Evolutionary conservation across 331 rosid genomes (phyloP).

Genomic region (Cydonia oblonga): DNA sequence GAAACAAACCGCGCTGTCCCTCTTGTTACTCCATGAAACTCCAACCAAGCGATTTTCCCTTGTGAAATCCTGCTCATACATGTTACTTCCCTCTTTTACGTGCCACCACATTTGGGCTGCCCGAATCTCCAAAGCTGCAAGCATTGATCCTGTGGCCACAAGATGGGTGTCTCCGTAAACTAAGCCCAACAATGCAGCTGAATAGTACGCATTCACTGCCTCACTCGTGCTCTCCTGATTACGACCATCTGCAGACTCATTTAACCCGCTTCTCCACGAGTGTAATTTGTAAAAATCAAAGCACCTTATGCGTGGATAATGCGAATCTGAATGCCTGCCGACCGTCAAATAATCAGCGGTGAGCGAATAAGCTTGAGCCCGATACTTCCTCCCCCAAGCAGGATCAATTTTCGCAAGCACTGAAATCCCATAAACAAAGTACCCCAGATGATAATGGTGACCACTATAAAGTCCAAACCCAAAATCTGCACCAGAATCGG

Average conservation of each 20-base stretch:
- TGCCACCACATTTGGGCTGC: slow-evolving; percentile 79
- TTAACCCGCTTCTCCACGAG: slow-evolving; percentile 73
- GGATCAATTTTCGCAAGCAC: slow-evolving; percentile 68
- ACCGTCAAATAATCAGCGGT: neutral
- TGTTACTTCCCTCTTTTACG: slow-evolving; percentile 29
- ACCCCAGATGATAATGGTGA: slow-evolving; percentile 27
- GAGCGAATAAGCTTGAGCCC: too few relatives aligned
- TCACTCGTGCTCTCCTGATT: slow-evolving; percentile 75
- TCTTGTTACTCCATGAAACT: slow-evolving; percentile 65
- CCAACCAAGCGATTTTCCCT: slow-evolving; percentile 57
- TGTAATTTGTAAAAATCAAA: slow-evolving; percentile 25
- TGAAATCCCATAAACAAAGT: slow-evolving; percentile 59
- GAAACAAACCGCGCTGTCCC: slow-evolving; percentile 81
- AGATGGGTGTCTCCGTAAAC: slow-evolving; percentile 60
- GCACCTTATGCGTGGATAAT: too few relatives aligned
- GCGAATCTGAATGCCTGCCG: slow-evolving; percentile 7
- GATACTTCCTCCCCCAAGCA: slow-evolving; percentile 49
- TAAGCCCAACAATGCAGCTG: slow-evolving; percentile 64
- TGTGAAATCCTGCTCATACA: slow-evolving; percentile 41
- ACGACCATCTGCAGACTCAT: slow-evolving; percentile 57
- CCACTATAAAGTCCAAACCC: too few relatives aligned
- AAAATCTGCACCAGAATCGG: too few relatives aligned
- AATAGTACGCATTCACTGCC: slow-evolving; percentile 66
- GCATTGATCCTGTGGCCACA: slow-evolving; percentile 44
- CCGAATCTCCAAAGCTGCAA: slow-evolving; percentile 45